Conservation (phyloP, 805 yeast genomes). For the Candida ovalis region DNA sequence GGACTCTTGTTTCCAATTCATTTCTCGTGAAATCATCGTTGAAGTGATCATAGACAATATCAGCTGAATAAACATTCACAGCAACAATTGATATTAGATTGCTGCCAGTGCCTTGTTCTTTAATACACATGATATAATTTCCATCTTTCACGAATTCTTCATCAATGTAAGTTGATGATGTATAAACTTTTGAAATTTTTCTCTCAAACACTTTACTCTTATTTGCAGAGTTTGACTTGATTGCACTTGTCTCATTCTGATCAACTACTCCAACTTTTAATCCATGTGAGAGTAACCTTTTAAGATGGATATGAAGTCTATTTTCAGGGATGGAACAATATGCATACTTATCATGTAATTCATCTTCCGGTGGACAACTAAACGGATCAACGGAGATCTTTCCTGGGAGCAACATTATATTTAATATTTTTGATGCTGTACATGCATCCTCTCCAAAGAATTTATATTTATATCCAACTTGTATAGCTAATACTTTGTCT, state of each 20-base stretch:
- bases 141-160: conserved; percentile 25
- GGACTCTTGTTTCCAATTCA: conserved; percentile 68
- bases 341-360: conserved; percentile 57
- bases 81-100: conserved; percentile 48
- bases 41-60: conserved; percentile 68
- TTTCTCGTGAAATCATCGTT: conserved; percentile 52
- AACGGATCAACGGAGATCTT: conserved; percentile 49
- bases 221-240: conserved; percentile 52
- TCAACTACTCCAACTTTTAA: conserved; percentile 82
- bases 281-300: conserved; percentile 67
- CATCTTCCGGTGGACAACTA: conserved; percentile 37
- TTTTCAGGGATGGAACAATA: conserved; percentile 83
- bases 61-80: conserved; percentile 71
- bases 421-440: conserved; percentile 58
- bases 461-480: conserved; percentile 90
- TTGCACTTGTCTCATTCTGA: conserved; percentile 77
- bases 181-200: conserved; percentile 64
- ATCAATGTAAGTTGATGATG: conserved; percentile 80
- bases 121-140: conserved; percentile 45
- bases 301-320: conserved; percentile 70
- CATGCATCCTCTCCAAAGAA: conserved; percentile 84
- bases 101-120: conserved; percentile 26
- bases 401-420: conserved; percentile 73
- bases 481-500: conserved; percentile 74
- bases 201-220: conserved; percentile 62